phyloP scores from a whole-genome alignment of 73 alveolate species.

The Urostyla sp. region DNA sequence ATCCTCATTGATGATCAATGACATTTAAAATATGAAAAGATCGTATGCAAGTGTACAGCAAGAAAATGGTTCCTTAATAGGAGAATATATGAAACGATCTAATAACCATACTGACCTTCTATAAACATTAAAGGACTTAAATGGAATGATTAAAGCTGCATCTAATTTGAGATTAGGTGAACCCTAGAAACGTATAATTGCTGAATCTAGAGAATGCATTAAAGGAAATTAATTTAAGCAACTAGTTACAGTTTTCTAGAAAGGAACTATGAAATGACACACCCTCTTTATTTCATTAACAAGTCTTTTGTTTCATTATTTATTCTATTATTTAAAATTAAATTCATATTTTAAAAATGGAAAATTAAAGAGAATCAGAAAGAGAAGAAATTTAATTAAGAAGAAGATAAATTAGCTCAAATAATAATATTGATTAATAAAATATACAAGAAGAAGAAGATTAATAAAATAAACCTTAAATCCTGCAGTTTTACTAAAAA shows the following conservation, averaged over 20 bases:
- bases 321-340: not conserved
- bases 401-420: not conserved
- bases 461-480: not conserved
- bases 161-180: constrained; percentile 69
- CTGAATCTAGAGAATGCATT: constrained; percentile 62
- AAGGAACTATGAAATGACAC: too few relatives aligned
- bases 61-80: constrained; percentile 69
- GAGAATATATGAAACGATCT: constrained; percentile 69
- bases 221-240: not conserved
- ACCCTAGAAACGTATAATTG: constrained; percentile 66
- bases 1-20: constrained; percentile 73
- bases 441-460: not conserved
- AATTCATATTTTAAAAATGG: constrained; percentile 18
- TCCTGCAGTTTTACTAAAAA: too few relatives aligned
- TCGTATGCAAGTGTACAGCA: constrained; percentile 59
- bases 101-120: constrained; percentile 72
- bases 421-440: not conserved
- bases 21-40: constrained; percentile 64
- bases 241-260: not conserved
- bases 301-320: not conserved
- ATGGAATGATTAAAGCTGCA: constrained; percentile 67
- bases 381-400: constrained; percentile 36
- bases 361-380: constrained; percentile 47
- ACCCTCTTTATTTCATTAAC: too few relatives aligned
- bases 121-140: constrained; percentile 57